A percentile compares a stretch with the other conserved stretches of the same genome.
These are phyloP conservation scores for Gyromitra esculenta DNA, from an alignment of 2,329 filamentous ascomycete genomes.

Conservation along the genomic window DNA sequence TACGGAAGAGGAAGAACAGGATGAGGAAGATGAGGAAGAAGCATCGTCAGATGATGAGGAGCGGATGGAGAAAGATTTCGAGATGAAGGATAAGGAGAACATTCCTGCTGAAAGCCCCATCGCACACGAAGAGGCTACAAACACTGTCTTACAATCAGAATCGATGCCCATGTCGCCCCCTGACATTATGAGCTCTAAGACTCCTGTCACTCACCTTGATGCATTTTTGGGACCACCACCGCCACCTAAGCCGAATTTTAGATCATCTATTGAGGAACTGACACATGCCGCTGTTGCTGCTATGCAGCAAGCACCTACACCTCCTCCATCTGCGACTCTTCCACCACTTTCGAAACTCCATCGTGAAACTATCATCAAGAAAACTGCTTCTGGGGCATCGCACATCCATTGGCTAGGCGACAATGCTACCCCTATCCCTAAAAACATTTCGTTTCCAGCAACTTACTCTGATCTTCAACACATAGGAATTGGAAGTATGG, in stretches of 20 bases:
- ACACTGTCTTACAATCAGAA: slow-evolving; percentile 19
- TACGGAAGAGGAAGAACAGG: slow-evolving; percentile 43
- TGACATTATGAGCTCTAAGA: slow-evolving; percentile 57
- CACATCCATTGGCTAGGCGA: slow-evolving; percentile 49
- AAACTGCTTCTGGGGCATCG: slow-evolving; percentile 49
- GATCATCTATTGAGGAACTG: slow-evolving; percentile 49
- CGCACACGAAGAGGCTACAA: slow-evolving; percentile 17
- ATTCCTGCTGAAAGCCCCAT: slow-evolving; percentile 17
- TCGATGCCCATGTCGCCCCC: slow-evolving; percentile 38
- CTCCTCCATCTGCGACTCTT: slow-evolving; percentile 43
- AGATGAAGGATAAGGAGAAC: slow-evolving; percentile 34
- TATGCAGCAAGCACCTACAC: slow-evolving; percentile 45
- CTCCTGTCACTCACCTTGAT: slow-evolving; percentile 32
- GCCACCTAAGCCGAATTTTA: slow-evolving; percentile 39
- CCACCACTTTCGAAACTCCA: slow-evolving; percentile 49
- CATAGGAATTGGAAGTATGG: slow-evolving; percentile 41
- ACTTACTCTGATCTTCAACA: slow-evolving; percentile 28
- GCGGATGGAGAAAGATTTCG: slow-evolving; percentile 26
- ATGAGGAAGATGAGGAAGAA: slow-evolving; percentile 41
- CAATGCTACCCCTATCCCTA: slow-evolving; percentile 7
- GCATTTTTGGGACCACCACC: slow-evolving; percentile 25
- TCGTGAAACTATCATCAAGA: slow-evolving; percentile 44
- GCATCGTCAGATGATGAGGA: slow-evolving; percentile 40
- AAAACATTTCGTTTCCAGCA: slow-evolving; percentile 15
- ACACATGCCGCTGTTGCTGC: slow-evolving; percentile 49